These are phyloP conservation scores for Mikania micrantha DNA, from an alignment of 129 eudicot genomes.

Conservation along the genomic window DNA sequence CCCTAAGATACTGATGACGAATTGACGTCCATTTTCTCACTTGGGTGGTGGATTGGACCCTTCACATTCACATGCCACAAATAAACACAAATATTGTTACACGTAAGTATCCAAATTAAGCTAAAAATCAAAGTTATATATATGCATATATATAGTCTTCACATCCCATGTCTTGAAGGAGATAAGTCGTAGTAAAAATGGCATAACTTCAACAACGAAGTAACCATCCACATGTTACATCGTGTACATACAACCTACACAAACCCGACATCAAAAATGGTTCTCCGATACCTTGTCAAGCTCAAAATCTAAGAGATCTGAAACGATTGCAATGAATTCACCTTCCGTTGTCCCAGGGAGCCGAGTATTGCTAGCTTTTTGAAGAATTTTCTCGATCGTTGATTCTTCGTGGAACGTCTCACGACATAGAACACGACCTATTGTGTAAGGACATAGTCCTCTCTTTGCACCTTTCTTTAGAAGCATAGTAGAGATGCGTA, in stretches of 20 bases:
- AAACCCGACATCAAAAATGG: conserved; percentile 14
- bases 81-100: background rate
- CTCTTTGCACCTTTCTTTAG: conserved; percentile 51
- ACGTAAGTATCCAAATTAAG: background rate
- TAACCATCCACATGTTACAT: conserved; percentile 20
- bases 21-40: too few species aligned
- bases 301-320: conserved; percentile 40
- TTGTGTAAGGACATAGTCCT: conserved; percentile 49
- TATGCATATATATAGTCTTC: background rate
- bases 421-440: conserved; percentile 56
- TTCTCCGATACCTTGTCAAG: conserved; percentile 29
- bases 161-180: too few species aligned
- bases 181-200: conserved; percentile 8
- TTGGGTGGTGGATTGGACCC: too few species aligned
- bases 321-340: conserved; percentile 39
- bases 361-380: conserved; percentile 32
- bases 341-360: conserved; percentile 56
- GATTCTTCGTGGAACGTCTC: conserved; percentile 57
- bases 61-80: background rate
- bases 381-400: conserved; percentile 46
- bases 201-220: conserved; percentile 8
- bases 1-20: too few species aligned
- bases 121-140: conserved; percentile 3
- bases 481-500: conserved; percentile 66
- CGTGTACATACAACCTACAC: conserved; percentile 12